A percentile compares a stretch with the other conserved stretches of the same genome.
Conservation (phyloP, 1,139 yeast species). For the Yamadazyma spencermartinsiae region DNA sequence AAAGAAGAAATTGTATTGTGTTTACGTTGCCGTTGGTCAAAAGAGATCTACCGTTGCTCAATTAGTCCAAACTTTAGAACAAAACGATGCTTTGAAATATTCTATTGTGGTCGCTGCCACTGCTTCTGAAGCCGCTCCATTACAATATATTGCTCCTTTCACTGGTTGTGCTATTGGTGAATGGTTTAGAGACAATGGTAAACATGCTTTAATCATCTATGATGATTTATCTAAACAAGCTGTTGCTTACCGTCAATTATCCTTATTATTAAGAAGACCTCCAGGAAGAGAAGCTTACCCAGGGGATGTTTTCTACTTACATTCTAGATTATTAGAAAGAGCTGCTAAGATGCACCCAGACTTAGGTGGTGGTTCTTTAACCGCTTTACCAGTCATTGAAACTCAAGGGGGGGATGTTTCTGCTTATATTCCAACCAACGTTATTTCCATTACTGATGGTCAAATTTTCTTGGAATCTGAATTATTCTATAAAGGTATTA, state of each 20-base stretch:
- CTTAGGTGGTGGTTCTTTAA: slow-evolving; percentile 91
- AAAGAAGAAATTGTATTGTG: slow-evolving; percentile 98
- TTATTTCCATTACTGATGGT: slow-evolving; percentile 96
- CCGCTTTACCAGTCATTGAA: slow-evolving; percentile 95
- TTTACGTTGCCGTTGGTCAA: slow-evolving; percentile 99
- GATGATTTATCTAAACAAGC: slow-evolving; percentile 99
- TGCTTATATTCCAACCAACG: slow-evolving; percentile 96
- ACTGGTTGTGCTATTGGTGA: slow-evolving; percentile 99
- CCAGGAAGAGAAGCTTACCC: slow-evolving; percentile 98
- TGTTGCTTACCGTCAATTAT: slow-evolving; percentile 99
- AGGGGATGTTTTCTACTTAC: slow-evolving; percentile 96
- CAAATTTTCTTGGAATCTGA: slow-evolving; percentile 99
- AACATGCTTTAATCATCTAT: slow-evolving; percentile 94
- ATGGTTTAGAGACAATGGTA: slow-evolving; percentile 99
- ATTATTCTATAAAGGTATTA: slow-evolving; percentile 99
- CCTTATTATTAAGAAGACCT: slow-evolving; percentile 95
- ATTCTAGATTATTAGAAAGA: slow-evolving; percentile 94
- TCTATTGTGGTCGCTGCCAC: slow-evolving; percentile 98
- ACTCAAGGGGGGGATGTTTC: slow-evolving; percentile 99
- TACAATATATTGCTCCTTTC: slow-evolving; percentile 99
- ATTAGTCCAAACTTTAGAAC: slow-evolving; percentile 98
- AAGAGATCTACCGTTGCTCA: slow-evolving; percentile 99
- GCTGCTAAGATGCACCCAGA: slow-evolving; percentile 95
- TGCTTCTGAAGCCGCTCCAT: slow-evolving; percentile 99
- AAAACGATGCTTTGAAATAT: slow-evolving; percentile 97